Percentiles rank a stretch among this genome's conserved stretches.
phyloP scores from a whole-genome alignment of 345 rosid genomes.

The Durio zibethinus region DNA sequence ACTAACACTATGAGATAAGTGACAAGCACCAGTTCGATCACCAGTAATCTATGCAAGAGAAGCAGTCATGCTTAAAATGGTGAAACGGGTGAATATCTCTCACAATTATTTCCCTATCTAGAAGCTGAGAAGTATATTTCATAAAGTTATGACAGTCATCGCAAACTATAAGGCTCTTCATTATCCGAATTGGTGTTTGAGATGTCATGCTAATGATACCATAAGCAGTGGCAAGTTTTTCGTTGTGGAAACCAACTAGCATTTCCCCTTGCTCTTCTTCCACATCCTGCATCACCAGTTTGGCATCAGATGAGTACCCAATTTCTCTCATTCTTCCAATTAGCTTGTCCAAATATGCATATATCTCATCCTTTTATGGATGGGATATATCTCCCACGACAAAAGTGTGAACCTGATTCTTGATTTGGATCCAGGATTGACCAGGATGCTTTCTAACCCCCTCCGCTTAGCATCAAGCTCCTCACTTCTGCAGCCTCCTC shows the following conservation, averaged over 20 bases:
- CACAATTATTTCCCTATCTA: conserved; percentile 33
- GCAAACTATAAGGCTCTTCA: conserved; percentile 41
- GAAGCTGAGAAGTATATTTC: conserved; percentile 34
- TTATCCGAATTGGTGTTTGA: conserved; percentile 29
- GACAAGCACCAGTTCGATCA: conserved; percentile 18
- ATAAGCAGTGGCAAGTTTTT: conserved; percentile 41
- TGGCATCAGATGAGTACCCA: conserved; percentile 29
- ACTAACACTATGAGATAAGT: background rate
- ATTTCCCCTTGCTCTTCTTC: conserved; percentile 41
- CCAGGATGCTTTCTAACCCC: conserved; percentile 43
- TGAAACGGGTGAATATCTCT: conserved; percentile 42
- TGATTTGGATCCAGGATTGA: conserved; percentile 54
- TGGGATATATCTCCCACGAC: conserved; percentile 38
- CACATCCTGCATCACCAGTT: conserved; percentile 36
- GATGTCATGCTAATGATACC: conserved; percentile 28
- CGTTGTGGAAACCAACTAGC: conserved; percentile 39
- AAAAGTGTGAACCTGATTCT: conserved; percentile 33
- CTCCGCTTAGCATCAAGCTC: conserved; percentile 35
- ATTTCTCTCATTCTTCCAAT: conserved; percentile 33
- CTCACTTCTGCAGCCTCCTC: conserved; percentile 39
- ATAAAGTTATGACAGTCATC: conserved; percentile 42
- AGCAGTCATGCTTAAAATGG: conserved; percentile 35
- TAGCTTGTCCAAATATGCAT: conserved; percentile 31
- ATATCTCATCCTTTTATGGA: conserved; percentile 24
- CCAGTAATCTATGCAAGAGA: conserved; percentile 50